These are phyloP conservation scores for Naumovozyma castellii DNA, from an alignment of 805 yeast genomes.

Conservation along the genomic window DNA sequence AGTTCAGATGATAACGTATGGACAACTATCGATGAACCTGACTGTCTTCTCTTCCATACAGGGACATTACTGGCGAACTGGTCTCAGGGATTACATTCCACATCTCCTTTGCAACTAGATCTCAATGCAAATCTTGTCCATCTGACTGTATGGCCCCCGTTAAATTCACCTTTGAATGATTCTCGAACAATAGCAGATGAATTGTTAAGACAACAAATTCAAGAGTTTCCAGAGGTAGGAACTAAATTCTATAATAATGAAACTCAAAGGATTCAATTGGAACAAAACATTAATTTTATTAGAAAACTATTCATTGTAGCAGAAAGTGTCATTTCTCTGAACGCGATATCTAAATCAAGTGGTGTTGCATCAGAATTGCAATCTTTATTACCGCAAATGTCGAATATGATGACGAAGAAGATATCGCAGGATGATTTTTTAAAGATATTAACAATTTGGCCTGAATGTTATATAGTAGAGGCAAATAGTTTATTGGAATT, in stretches of 20 bases:
- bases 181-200: constrained; percentile 7
- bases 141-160: constrained; percentile 18
- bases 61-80: constrained; percentile 15
- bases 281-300: constrained; percentile 11
- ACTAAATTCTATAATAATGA: constrained; percentile 16
- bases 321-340: constrained; percentile 25
- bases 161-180: constrained; percentile 5
- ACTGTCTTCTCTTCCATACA: constrained; percentile 24
- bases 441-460: constrained; percentile 24
- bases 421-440: constrained; percentile 19
- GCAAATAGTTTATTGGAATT: constrained; percentile 17
- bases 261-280: constrained; percentile 9
- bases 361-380: constrained; percentile 15
- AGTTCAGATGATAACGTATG: constrained; percentile 21
- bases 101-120: constrained; percentile 18
- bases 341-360: constrained; percentile 16
- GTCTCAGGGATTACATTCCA: constrained; percentile 18
- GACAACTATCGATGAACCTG: constrained; percentile 18
- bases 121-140: constrained; percentile 11
- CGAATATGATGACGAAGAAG: constrained; percentile 23
- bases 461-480: constrained; percentile 19
- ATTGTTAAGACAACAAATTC: constrained; percentile 17
- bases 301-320: constrained; percentile 18
- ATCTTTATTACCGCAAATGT: constrained; percentile 22
- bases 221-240: constrained; percentile 20